Base-by-base conservation (phyloP, 1,284 basidiomycete species). In the Ganoderma multipileum region DNA sequence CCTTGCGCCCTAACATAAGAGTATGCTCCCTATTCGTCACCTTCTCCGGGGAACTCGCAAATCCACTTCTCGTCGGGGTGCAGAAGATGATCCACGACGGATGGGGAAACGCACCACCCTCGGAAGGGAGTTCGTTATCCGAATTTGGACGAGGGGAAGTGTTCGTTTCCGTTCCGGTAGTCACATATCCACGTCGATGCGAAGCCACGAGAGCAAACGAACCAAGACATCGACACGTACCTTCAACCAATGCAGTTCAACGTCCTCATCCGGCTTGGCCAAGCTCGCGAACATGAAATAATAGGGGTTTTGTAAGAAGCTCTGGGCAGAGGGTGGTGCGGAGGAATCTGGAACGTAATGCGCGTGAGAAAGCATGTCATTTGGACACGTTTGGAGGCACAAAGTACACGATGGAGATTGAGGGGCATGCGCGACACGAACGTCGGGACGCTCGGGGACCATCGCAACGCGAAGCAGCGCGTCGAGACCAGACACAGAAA, bases 211-310 rank as follows among this genome's bases (percentile, higher is more conserved):
- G 7, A 9, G 20, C 18, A 47, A 9, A n/a, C 44, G 20, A n/a
- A n/a, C 5, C 44, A 47, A n/a, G 44, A n/a, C 44, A 18, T 7
- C 20, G 14, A 52, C 8, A 76, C 81, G 36, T 63, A 90, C 90
- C 84, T 95, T 95, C 64, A 97, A 86, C 85, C 96, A 92, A 78
- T 97, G 96, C 44, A 98, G 81, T 80, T 98, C 97, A n/a, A 93
- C 88, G 74, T 97, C 95, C 71, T 93, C 90, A 73, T 96, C 94
- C 0, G 94, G 93, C 73, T 94, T 92, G 0, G 95, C 93, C 28
- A 97, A 86, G 72, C 90, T 91, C 6, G 95, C 95, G 75, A 95
- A 97, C 89, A 96, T 95, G 81, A 98, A 97, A 78, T 96, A 96
- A 79, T 96, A 96, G 0, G 95, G 95, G 73, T 95, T 96, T 81